These are phyloP conservation scores for Tulasnella sp. DNA, from an alignment of 768 basidiomycete genomes.

Conservation along the genomic window DNA sequence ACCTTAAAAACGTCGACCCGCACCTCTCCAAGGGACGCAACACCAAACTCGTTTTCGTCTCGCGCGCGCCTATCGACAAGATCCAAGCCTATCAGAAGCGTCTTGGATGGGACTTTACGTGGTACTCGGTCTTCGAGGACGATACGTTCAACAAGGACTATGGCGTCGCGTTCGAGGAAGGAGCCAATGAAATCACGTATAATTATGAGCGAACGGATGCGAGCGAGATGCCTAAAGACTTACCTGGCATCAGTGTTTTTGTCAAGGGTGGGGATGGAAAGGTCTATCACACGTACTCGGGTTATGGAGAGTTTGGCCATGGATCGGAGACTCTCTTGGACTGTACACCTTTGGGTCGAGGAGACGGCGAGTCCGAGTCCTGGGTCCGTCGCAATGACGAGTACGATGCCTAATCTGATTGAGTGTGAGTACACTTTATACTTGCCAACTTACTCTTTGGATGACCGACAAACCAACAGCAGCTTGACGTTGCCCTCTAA, in stretches of 20 bases:
- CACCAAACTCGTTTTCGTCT: background rate
- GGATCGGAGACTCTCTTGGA: background rate
- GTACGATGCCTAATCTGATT: background rate
- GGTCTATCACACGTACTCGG: background rate
- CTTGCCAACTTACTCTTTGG: no score
- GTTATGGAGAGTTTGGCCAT: background rate
- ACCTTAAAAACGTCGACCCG: background rate
- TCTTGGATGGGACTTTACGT: background rate
- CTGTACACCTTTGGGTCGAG: background rate
- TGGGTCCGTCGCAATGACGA: background rate
- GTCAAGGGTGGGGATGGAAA: background rate
- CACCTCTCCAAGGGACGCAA: background rate
- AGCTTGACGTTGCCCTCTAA: no score
- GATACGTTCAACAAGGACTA: background rate
- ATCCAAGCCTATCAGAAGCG: background rate
- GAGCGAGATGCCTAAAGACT: background rate
- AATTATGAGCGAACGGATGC: background rate
- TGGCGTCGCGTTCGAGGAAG: background rate
- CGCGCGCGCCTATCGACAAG: background rate
- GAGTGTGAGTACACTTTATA: no score
- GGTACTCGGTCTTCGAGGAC: background rate
- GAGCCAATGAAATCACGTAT: background rate
- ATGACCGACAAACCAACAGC: no score
- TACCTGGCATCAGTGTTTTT: background rate
- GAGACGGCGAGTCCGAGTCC: background rate